These are phyloP conservation scores for Mesembryanthemum crystallinum DNA, from an alignment of 148 eudicot species.

Conservation along the genomic window DNA sequence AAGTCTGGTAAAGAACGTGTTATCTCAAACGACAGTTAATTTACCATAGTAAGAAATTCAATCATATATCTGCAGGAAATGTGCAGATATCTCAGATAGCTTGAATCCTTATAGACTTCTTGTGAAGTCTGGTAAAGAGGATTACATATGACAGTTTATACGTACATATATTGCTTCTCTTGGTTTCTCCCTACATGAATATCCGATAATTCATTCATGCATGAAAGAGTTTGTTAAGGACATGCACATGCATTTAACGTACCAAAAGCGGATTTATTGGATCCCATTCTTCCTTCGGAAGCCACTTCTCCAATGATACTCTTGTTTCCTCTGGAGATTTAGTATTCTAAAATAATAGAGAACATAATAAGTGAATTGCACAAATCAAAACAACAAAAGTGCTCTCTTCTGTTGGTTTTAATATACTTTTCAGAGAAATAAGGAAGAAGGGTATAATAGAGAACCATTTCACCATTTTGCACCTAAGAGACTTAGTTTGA, in stretches of 20 bases:
- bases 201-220: neutral
- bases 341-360: constrained; percentile 51
- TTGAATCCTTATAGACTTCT: too few relatives aligned
- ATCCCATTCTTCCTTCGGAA: constrained; percentile 97
- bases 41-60: too few relatives aligned
- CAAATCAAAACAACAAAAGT: neutral
- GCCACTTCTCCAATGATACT: constrained; percentile 77
- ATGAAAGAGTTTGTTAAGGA: neutral
- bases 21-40: neutral
- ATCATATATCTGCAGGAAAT: too few relatives aligned
- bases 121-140: too few relatives aligned
- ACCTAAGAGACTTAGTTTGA: neutral
- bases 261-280: constrained; percentile 96
- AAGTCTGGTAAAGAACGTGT: neutral
- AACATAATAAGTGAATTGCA: constrained; percentile 1
- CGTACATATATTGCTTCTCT: neutral
- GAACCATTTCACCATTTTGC: neutral
- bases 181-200: neutral
- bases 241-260: constrained; percentile 26
- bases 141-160: neutral
- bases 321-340: constrained; percentile 85
- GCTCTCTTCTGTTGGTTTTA: neutral
- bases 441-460: neutral
- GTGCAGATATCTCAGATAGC: too few relatives aligned
- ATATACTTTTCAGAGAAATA: neutral